Evolutionary conservation across 305 asterid species (phyloP).

Genomic region (Fraxinus angustifolia): DNA sequence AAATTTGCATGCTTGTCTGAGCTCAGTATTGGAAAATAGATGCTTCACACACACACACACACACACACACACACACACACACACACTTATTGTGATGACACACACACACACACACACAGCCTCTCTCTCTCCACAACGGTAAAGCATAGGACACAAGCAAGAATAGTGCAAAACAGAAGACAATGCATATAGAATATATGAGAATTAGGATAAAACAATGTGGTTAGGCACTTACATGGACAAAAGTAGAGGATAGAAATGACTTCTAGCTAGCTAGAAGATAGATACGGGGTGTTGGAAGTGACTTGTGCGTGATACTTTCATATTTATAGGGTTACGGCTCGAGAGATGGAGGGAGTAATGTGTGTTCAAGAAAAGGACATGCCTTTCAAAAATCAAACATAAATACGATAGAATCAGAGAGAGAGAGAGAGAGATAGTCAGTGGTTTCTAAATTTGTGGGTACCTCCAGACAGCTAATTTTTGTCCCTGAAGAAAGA

Average conservation of each 20-base stretch:
- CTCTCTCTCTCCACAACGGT: background rate
- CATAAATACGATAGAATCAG: too few species aligned
- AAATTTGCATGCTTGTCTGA: too few species aligned
- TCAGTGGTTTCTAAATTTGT: too few species aligned
- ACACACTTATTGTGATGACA: too few species aligned
- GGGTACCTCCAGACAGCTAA: background rate
- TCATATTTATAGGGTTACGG: background rate
- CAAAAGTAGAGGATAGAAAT: background rate
- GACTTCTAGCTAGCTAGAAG: background rate
- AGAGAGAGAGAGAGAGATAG: too few species aligned
- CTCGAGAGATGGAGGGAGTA: background rate
- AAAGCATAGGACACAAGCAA: too few species aligned
- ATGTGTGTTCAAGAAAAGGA: background rate
- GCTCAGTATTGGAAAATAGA: background rate
- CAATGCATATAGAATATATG: background rate
- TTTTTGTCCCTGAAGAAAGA: background rate
- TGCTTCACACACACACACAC: background rate
- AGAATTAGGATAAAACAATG: background rate
- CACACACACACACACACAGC: background rate
- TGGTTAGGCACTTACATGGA: background rate
- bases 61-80: too few species aligned
- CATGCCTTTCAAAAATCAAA: too few species aligned
- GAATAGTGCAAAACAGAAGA: too few species aligned
- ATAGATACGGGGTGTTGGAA: background rate
- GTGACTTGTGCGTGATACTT: background rate